Evolutionary conservation across 345 rosid genomes (phyloP).

Genomic region (Hibiscus tridactylites): DNA sequence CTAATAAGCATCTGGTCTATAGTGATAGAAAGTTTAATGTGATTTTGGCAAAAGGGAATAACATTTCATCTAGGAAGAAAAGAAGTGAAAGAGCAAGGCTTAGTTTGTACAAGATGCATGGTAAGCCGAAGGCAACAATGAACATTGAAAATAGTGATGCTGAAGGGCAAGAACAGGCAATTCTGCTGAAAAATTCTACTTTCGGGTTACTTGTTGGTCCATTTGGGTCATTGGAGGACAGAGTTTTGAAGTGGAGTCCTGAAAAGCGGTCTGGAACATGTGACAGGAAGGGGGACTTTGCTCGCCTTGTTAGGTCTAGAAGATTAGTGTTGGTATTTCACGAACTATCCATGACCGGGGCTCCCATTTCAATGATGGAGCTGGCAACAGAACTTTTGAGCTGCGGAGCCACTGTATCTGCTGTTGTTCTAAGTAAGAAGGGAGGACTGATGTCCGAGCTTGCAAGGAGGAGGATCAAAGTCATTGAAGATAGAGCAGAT

Average conservation of each 20-base stretch:
- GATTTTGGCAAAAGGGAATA: constrained; percentile 40
- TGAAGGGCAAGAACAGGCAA: constrained; percentile 50
- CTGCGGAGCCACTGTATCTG: constrained; percentile 96
- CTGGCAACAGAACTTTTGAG: constrained; percentile 93
- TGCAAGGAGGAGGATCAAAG: constrained; percentile 75
- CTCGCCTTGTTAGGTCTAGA: constrained; percentile 92
- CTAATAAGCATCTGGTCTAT: constrained; percentile 22
- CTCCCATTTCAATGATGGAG: constrained; percentile 97
- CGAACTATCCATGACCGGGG: constrained; percentile 96
- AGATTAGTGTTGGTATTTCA: constrained; percentile 83
- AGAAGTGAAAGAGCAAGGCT: constrained; percentile 38
- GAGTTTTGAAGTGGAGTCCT: constrained; percentile 79
- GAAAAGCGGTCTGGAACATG: constrained; percentile 87
- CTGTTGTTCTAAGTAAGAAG: constrained; percentile 82
- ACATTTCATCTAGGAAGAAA: constrained; percentile 24
- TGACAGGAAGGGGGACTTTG: constrained; percentile 80
- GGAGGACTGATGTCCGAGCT: constrained; percentile 92
- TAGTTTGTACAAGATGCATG: constrained; percentile 34
- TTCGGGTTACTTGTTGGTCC: constrained; percentile 83
- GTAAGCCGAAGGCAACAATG: constrained; percentile 33
- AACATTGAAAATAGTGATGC: constrained; percentile 26
- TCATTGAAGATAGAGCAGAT: constrained; percentile 84
- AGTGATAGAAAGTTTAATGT: constrained; percentile 40
- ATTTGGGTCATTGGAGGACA: constrained; percentile 72
- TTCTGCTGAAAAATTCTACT: constrained; percentile 60